Evolutionary conservation across 2,329 filamentous ascomycete species (phyloP).

Genomic region (Scedosporium apiospermum): DNA sequence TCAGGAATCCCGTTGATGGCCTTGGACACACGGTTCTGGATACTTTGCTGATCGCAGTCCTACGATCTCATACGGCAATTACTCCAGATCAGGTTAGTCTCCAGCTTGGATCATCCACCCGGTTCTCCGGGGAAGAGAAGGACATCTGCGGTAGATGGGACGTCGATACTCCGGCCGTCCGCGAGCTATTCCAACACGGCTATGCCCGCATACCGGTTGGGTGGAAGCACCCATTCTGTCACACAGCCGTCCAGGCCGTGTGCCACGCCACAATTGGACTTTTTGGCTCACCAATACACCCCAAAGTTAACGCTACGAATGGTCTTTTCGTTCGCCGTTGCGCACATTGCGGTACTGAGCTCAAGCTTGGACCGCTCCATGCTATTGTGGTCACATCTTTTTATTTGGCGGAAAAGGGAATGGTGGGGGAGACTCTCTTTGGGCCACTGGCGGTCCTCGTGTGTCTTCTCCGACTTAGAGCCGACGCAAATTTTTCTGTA

Average conservation of each 20-base stretch:
- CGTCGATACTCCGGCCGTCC: constrained; percentile 24
- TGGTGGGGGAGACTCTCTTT: neutral
- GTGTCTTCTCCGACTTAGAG: neutral
- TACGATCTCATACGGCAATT: constrained; percentile 23
- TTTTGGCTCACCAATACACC: neutral
- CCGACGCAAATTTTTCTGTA: neutral
- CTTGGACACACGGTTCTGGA: constrained; percentile 28
- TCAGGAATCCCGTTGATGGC: constrained; percentile 12
- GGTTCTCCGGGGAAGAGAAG: constrained; percentile 28
- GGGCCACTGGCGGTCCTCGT: neutral
- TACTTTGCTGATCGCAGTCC: constrained; percentile 24
- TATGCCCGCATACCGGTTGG: constrained; percentile 16
- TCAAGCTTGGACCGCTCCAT: neutral
- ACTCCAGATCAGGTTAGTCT: constrained; percentile 17
- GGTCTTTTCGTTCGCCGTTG: neutral
- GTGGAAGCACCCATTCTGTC: constrained; percentile 36
- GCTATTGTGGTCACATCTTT: neutral
- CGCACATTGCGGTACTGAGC: neutral
- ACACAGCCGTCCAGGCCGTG: constrained; percentile 28
- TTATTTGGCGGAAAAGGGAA: neutral
- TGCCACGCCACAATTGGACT: constrained; percentile 23
- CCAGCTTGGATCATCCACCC: constrained; percentile 13
- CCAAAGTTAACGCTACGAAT: neutral
- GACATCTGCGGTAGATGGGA: constrained; percentile 34
- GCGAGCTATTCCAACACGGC: constrained; percentile 18